Percentiles rank a stretch among this genome's conserved stretches.
Evolutionary conservation across 2,329 filamentous ascomycete genomes (phyloP).

Genomic region (Colletotrichum truncatum): DNA sequence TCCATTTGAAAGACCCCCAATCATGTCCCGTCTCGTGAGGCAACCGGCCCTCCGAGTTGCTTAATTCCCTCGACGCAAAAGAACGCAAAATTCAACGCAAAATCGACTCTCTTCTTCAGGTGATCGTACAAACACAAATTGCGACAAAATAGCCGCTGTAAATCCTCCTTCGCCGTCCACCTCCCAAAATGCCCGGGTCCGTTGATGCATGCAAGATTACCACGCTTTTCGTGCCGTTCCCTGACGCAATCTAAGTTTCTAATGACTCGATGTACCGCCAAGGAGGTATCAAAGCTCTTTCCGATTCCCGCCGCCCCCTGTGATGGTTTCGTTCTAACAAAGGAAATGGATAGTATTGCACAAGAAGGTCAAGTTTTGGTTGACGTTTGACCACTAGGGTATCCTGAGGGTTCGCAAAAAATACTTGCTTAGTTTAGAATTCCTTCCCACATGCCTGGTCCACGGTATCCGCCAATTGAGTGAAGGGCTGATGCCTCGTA

Average conservation of each 20-base stretch:
- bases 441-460: slow-evolving; percentile 73
- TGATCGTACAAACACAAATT: slow-evolving; percentile 32
- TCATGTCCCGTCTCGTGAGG: neutral
- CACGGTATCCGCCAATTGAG: slow-evolving; percentile 58
- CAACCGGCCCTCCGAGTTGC: neutral
- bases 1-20: neutral
- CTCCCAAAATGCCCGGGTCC: slow-evolving; percentile 45
- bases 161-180: slow-evolving; percentile 36
- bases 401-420: slow-evolving; percentile 3
- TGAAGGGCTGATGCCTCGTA: slow-evolving; percentile 58
- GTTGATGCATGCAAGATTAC: slow-evolving; percentile 50
- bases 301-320: slow-evolving; percentile 36
- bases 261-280: slow-evolving; percentile 41
- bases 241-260: slow-evolving; percentile 43
- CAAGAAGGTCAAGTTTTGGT: slow-evolving; percentile 19
- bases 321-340: slow-evolving; percentile 33
- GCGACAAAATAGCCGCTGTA: slow-evolving; percentile 16
- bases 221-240: slow-evolving; percentile 49
- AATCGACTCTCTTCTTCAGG: slow-evolving; percentile 26
- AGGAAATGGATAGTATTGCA: slow-evolving; percentile 32
- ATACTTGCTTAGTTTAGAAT: slow-evolving; percentile 60
- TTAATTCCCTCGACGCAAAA: neutral
- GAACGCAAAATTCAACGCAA: slow-evolving; percentile 16
- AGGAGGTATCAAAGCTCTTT: slow-evolving; percentile 43
- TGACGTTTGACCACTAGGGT: slow-evolving; percentile 11